A percentile compares a stretch with the other conserved stretches of the same genome.
Conservation (phyloP, 768 basidiomycete genomes). For the Lentinus tigrinus region DNA sequence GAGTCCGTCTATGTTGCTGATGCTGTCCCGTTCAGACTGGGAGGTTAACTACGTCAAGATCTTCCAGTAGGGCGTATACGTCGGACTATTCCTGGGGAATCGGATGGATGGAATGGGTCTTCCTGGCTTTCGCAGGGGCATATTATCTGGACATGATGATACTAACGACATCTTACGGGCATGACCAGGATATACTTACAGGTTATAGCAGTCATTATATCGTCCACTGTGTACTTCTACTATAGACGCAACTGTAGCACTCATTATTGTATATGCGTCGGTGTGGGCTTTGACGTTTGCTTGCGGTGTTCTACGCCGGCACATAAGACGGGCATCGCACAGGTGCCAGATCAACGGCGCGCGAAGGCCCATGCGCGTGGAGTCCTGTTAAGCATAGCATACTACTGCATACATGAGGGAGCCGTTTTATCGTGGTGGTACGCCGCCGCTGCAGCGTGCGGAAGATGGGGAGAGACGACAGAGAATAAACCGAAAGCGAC, state of each 20-base stretch:
- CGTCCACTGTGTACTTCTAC: neutral
- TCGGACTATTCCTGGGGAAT: neutral
- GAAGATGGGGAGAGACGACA: neutral
- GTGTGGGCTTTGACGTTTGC: too few species aligned
- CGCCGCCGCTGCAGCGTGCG: conserved; percentile 3
- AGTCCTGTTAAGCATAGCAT: conserved; percentile 23
- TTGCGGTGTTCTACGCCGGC: too few species aligned
- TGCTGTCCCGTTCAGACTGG: conserved; percentile 56
- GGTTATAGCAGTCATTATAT: neutral
- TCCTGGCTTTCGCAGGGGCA: neutral
- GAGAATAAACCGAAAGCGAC: conserved; percentile 11
- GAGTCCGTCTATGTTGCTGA: neutral
- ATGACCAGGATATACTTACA: neutral
- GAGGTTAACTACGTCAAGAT: conserved; percentile 75
- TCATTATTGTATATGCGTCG: too few species aligned
- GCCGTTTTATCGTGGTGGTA: conserved; percentile 11
- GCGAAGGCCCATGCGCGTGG: conserved; percentile 8
- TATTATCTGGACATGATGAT: neutral
- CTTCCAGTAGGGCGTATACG: conserved; percentile 44
- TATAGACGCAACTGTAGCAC: neutral
- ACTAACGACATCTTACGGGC: conserved; percentile 3
- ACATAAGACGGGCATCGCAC: too few species aligned
- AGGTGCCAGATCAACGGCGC: neutral
- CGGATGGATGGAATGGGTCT: neutral
- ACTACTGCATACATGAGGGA: conserved; percentile 23